Evolutionary conservation across 2,329 filamentous ascomycete genomes (phyloP), one percentile per base, ranked within the genome.

Genomic region (Arthrobotrys megalospora): DNA sequence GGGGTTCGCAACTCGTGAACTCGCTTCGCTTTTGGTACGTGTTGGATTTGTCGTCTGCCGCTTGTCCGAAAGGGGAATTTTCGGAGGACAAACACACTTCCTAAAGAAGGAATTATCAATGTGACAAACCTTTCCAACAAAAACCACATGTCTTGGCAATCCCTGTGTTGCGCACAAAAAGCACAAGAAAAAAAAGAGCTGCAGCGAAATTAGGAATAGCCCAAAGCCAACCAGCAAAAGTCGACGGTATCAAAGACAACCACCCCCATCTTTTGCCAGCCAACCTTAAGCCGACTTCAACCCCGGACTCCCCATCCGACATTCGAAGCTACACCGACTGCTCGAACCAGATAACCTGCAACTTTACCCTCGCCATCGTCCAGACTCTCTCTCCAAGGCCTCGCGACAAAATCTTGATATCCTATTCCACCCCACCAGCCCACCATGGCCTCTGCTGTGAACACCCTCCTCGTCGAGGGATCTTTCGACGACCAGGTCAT

Each of bases 401-500:
- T 73, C 41, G 19, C 50, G 45, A 63, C 58, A n/a, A 45, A 10
- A 60, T 19, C 12, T 43, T 53, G 12, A 36, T 12, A 62, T 38
- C 24, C 11, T n/a, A 11, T 8, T 38, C 21, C 55, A 68, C 58
- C 64, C 72, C 62, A 67, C 62, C 52, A 67, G 55, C 73, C 73
- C 73, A 71, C 24, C 81, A 88, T 82, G 81, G 81, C 80, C 55
- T 71, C 78, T 36, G 72, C 81, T 34, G 80, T 81, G 62, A 82
- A 82, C 41, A 82, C 80, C 68, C 80, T 91, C 84, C 91, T 91
- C 83, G 89, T 99, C 85, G 96, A 99, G 88, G 96, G 96, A 85
- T 90, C 90, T 83, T 97, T 97, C 85, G 91, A 94, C 85, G 96
- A 82, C 80, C 81, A 82, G 68, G 80, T 82, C 83, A 91, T 93